Conservation (phyloP, 306 rosid species). For the Corylus avellana region DNA sequence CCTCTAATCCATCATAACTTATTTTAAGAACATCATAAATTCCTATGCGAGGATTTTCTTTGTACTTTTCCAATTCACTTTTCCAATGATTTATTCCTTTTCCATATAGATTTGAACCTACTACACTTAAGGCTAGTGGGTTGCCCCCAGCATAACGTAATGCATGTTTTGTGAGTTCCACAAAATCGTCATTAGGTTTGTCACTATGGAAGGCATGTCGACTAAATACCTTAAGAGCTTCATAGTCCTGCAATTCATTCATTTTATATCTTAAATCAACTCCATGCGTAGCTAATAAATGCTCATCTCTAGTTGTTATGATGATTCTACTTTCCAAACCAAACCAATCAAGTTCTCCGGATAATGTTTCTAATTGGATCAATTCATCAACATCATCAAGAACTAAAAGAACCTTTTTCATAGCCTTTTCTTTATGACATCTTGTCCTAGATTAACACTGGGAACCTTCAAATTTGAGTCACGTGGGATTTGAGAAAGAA, state of each 20-base stretch:
- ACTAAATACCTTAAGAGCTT: background rate
- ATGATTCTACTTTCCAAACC: too few species aligned
- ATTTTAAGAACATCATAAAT: background rate
- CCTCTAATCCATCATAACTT: background rate
- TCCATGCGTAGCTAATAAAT: background rate
- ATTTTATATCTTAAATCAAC: background rate
- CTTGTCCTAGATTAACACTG: too few species aligned
- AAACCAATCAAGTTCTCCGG: too few species aligned
- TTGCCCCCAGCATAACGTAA: background rate
- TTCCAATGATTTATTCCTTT: background rate
- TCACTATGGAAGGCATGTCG: background rate
- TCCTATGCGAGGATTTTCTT: background rate
- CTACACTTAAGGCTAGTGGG: background rate
- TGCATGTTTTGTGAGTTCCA: background rate
- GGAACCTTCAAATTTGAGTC: too few species aligned
- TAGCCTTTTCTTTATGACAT: too few species aligned
- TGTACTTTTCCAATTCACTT: background rate
- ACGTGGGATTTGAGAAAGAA: too few species aligned
- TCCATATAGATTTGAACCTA: background rate
- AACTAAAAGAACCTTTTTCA: too few species aligned
- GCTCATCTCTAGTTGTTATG: background rate
- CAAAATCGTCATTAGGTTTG: background rate
- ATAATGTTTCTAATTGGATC: too few species aligned
- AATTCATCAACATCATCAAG: too few species aligned
- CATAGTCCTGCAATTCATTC: background rate